Conservation (phyloP, 2,329 filamentous ascomycete genomes). For the Curvularia verruculosa region DNA sequence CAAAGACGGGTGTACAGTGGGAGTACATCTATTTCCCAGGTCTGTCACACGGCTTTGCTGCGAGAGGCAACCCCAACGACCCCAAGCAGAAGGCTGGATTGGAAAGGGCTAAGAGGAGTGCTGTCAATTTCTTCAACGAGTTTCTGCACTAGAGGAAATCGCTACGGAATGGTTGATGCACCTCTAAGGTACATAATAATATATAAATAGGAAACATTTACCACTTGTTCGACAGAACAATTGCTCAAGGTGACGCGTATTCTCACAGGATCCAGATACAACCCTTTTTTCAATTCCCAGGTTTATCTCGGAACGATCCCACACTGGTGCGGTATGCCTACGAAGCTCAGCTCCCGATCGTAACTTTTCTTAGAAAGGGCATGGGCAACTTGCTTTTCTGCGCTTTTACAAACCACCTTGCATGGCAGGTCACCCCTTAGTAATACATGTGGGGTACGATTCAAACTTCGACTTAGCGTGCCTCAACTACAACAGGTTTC, state of each 20-base stretch:
- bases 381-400: background rate
- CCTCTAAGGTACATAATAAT: background rate
- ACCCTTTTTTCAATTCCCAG: too few species aligned
- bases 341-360: too few species aligned
- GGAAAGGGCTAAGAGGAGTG: constrained; percentile 43
- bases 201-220: background rate
- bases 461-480: too few species aligned
- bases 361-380: background rate
- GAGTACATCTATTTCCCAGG: constrained; percentile 46
- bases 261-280: too few species aligned
- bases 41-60: constrained; percentile 42
- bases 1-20: constrained; percentile 38
- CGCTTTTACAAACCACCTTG: background rate
- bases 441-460: background rate
- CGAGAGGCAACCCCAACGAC: constrained; percentile 35
- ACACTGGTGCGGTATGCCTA: too few species aligned
- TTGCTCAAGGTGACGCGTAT: background rate
- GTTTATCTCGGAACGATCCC: too few species aligned
- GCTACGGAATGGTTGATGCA: background rate
- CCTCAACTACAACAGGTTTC: background rate
- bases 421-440: background rate
- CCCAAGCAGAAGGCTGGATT: constrained; percentile 38
- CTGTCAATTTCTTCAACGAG: constrained; percentile 41
- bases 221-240: background rate
- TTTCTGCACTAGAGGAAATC: constrained; percentile 35